Evolutionary conservation across 352 stramenopile genomes (phyloP).

Genomic region (Pythium vanterpoolii): DNA sequence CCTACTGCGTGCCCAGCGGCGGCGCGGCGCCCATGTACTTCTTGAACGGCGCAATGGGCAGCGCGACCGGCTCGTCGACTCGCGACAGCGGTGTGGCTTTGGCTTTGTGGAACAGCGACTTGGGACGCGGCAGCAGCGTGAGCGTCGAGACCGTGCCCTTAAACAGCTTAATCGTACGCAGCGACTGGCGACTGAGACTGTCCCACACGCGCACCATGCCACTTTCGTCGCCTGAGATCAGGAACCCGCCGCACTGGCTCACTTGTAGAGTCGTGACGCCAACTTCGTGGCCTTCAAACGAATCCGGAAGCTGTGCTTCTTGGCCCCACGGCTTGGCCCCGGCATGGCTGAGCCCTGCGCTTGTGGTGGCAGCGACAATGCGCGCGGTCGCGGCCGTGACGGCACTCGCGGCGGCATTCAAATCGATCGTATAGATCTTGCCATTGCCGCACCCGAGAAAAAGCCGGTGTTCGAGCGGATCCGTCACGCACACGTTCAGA

Average conservation of each 20-base stretch:
- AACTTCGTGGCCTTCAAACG: slow-evolving; percentile 67
- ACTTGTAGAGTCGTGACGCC: slow-evolving; percentile 54
- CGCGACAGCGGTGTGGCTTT: slow-evolving; percentile 38
- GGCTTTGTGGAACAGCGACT: slow-evolving; percentile 60
- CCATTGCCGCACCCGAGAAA: slow-evolving; percentile 74
- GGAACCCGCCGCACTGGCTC: slow-evolving; percentile 49
- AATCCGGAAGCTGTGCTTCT: slow-evolving; percentile 42
- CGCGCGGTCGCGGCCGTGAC: slow-evolving; percentile 52
- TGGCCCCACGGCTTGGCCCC: slow-evolving; percentile 32
- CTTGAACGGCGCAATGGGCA: slow-evolving; percentile 68
- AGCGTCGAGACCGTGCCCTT: slow-evolving; percentile 59
- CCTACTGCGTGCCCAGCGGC: slow-evolving; percentile 1
- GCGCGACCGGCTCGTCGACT: slow-evolving; percentile 23
- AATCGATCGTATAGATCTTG: slow-evolving; percentile 64
- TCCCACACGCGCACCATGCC: slow-evolving; percentile 68
- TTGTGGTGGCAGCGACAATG: slow-evolving; percentile 34
- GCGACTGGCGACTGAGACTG: slow-evolving; percentile 55
- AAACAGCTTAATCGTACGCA: slow-evolving; percentile 63
- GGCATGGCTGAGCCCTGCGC: slow-evolving; percentile 9
- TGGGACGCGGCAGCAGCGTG: slow-evolving; percentile 42
- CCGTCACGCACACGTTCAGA: slow-evolving; percentile 53
- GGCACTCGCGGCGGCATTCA: slow-evolving; percentile 53
- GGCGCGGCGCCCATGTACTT: slow-evolving; percentile 59
- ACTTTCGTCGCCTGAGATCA: slow-evolving; percentile 60
- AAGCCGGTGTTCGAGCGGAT: slow-evolving; percentile 63